phyloP scores from a whole-genome alignment of 2,329 filamentous ascomycete genomes.

The Talaromyces rugulosus region DNA sequence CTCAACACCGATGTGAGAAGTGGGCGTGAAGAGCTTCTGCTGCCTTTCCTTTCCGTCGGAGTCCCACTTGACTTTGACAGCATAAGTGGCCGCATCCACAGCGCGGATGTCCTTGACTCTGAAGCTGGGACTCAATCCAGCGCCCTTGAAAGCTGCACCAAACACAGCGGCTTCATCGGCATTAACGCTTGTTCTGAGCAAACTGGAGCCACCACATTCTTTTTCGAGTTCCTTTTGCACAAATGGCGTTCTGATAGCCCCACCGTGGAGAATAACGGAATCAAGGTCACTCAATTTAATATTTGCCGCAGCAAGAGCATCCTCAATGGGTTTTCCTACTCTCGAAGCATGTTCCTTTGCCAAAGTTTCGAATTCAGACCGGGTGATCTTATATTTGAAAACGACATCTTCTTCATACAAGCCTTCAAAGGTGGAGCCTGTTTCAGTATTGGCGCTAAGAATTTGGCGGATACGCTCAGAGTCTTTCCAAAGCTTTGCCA shows the following conservation, averaged over 20 bases:
- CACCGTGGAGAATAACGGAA: constrained; percentile 90
- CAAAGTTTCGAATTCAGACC: constrained; percentile 76
- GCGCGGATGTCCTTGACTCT: constrained; percentile 93
- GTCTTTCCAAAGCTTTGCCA: constrained; percentile 90
- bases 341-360: constrained; percentile 64
- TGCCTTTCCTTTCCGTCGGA: constrained; percentile 66
- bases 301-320: constrained; percentile 69
- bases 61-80: constrained; percentile 71
- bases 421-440: constrained; percentile 75
- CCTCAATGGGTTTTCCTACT: constrained; percentile 64
- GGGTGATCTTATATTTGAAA: constrained; percentile 84
- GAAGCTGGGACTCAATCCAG: constrained; percentile 89
- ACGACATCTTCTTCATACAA: constrained; percentile 82
- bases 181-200: constrained; percentile 91
- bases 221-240: constrained; percentile 85
- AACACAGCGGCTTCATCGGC: constrained; percentile 95
- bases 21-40: constrained; percentile 78
- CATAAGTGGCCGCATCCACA: constrained; percentile 70
- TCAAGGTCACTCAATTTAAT: constrained; percentile 73
- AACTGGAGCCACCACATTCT: constrained; percentile 65
- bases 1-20: constrained; percentile 68
- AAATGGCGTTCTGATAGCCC: constrained; percentile 84
- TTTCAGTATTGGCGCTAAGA: constrained; percentile 86
- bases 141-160: constrained; percentile 90
- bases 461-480: constrained; percentile 83